Base-by-base conservation (phyloP, 495 filamentous ascomycete species). In the Penicillium herquei region DNA sequence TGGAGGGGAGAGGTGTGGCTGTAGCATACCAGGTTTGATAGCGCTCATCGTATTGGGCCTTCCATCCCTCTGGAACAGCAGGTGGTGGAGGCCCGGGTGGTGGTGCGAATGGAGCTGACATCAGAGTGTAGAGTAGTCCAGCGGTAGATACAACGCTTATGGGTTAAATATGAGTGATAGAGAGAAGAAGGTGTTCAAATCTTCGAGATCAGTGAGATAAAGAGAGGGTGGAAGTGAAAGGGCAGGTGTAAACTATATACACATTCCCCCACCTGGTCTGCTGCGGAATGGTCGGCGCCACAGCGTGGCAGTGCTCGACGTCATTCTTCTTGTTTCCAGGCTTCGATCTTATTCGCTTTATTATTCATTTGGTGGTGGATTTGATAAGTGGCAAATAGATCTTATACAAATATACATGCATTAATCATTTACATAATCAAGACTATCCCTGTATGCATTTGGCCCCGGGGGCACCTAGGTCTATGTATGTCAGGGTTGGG, bases 1-100 rank as follows among this genome's bases (percentile, higher is more conserved):
- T 46, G 12, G 11, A 14, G 17, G 33, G 11, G 10, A n/a, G n/a
- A 31, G 7, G 16, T 56, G 40, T 7, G 13, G 33, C 32, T 30
- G n/a, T n/a, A 13, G 49, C 82, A 58, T 68, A 92, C 89, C 87
- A 91, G 87, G 91, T 84, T 32, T 84, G 80, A 71, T 91, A 91
- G 54, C 85, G 81, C 0, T 84, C 80, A 59, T 90, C 87, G 70
- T 81, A 96, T 42, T 89, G 83, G 8, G 85, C 86, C 63, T 88
- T 86, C 91, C 91, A 98, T 53, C 93, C 93, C 64, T 89, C 87
- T 0, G 93, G 94, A 1, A 96, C 87, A 57, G 84, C 83, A 18
- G 91, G 92, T 8, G 94, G 92, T 35, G 92, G 91, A 48, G 93
- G 93, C 6, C 90, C 90, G 1, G 82, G 63, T 16, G 90, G 90